Evolutionary conservation across 2,329 filamentous ascomycete genomes (phyloP).

Genomic region (Aspergillus neotritici): DNA sequence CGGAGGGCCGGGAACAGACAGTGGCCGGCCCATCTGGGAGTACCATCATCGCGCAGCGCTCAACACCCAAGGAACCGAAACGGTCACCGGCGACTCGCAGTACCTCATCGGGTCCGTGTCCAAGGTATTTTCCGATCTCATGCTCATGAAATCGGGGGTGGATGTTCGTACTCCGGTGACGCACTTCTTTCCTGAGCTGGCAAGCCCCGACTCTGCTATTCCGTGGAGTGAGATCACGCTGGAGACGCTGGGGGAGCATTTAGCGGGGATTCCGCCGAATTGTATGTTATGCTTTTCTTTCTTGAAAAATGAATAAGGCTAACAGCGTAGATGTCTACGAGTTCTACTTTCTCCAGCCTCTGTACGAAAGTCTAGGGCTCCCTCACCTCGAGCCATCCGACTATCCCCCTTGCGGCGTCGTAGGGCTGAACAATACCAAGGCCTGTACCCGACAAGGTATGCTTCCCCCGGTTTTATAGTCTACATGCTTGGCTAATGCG

Average conservation of each 20-base stretch:
- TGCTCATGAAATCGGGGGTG: conserved; percentile 34
- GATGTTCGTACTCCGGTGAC: conserved; percentile 31
- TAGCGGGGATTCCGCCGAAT: conserved; percentile 34
- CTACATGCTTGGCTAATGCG: not conserved
- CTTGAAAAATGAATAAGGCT: not conserved
- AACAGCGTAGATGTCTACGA: conserved; percentile 29
- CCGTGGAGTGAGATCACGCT: conserved; percentile 37
- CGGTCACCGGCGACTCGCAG: conserved; percentile 33
- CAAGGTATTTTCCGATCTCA: conserved; percentile 37
- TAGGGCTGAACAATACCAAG: conserved; percentile 24
- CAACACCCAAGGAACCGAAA: conserved; percentile 33
- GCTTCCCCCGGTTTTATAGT: not conserved
- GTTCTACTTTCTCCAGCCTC: conserved; percentile 33
- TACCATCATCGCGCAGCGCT: conserved; percentile 36
- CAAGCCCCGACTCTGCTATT: conserved; percentile 19
- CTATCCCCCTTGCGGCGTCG: conserved; percentile 37
- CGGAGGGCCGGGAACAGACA: conserved; percentile 16
- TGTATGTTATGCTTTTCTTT: conserved; percentile 20
- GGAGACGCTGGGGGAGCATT: conserved; percentile 34
- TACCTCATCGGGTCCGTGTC: conserved; percentile 41
- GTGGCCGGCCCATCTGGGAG: conserved; percentile 34
- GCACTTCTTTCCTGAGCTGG: conserved; percentile 32
- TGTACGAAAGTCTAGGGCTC: conserved; percentile 34
- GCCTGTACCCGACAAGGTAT: conserved; percentile 32
- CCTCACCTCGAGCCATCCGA: conserved; percentile 30